Evolutionary conservation across 208 protist genomes (phyloP), one percentile per base, ranked within the genome.

Genomic region (Plasmodiophora brassicae): DNA sequence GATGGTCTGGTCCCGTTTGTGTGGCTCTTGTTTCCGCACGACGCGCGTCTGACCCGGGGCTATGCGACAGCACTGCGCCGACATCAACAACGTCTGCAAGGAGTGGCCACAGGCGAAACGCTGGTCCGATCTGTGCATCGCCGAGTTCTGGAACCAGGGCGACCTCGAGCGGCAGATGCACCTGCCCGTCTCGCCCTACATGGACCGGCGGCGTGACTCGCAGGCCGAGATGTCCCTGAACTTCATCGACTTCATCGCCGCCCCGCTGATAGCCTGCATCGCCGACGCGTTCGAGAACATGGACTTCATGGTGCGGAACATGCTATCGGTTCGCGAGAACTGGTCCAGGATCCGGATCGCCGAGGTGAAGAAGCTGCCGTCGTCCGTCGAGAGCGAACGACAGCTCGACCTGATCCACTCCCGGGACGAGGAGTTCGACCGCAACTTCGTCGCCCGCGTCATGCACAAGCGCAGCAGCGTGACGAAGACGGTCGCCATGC

Each of bases 71-170:
- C 65, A 78, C 41, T 78, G 65, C 65, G 65, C 65, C 0, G 92
- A 94, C 86, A 90, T 93, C 39, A 88, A 87, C 45, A 93, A 94
- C 84, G 57, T 87, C 0, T 32, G 84, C 0, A 91, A 91, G 45
- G 86, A 87, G 28, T 72, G 8, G 25, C n/a, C n/a, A 0, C 35
- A 90, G 14, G 65, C 84, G 10, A 0, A 85, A 43, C 28, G 65
- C 10, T 93, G 91, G 91, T 45, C 91, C 20, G 71, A 90, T 39
- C 46, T 50, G 1, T 65, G 91, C 39, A 84, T 60, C 28, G 87
- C 90, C 32, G 92, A 94, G 91, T 94, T 94, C 85, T 93, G 86
- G 43, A 28, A 25, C 1, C 92, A 93, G 35, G 89, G 89, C 65
- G 89, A 90, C 43, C 32, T 39, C 38, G 89, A 90, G 78, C 22